phyloP scores from a whole-genome alignment of 169 alveolate genomes.

The Plasmodium ovale region DNA sequence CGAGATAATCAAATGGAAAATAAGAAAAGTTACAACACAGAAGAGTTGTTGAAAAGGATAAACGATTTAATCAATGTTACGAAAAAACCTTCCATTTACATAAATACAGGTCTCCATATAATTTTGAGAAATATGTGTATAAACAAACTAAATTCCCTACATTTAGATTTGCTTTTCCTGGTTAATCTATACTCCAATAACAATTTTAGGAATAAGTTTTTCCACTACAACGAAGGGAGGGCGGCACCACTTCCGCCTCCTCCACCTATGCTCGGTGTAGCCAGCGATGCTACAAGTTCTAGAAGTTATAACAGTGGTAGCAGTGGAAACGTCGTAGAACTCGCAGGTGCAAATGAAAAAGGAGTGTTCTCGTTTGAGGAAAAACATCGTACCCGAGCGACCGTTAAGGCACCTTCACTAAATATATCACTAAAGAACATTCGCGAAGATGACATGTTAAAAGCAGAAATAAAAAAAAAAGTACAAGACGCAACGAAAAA shows the following conservation, averaged over 20 bases:
- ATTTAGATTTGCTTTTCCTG: constrained; percentile 56
- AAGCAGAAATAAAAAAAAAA: constrained; percentile 31
- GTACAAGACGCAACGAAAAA: constrained; percentile 1
- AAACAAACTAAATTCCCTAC: constrained; percentile 45
- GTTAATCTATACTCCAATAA: constrained; percentile 66
- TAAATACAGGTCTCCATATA: constrained; percentile 50
- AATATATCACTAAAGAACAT: not conserved
- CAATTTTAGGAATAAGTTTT: constrained; percentile 56
- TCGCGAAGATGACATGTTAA: constrained; percentile 14
- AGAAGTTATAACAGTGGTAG: not conserved
- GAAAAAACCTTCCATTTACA: constrained; percentile 8
- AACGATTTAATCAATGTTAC: constrained; percentile 33
- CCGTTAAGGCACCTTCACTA: constrained; percentile 10
- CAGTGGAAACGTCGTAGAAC: not conserved
- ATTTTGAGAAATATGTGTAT: constrained; percentile 49
- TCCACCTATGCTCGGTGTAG: not conserved
- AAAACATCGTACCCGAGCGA: no score
- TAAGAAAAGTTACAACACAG: constrained; percentile 38
- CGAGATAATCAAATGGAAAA: constrained; percentile 33
- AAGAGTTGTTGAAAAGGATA: constrained; percentile 34
- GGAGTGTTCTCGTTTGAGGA: no score
- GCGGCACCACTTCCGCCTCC: no score
- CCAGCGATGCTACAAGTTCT: not conserved
- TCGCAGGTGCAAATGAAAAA: not conserved
- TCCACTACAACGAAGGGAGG: constrained; percentile 34